Evolutionary conservation across 139 green algal species (phyloP).

Genomic region (Chlamydomonas sphaeroides): DNA sequence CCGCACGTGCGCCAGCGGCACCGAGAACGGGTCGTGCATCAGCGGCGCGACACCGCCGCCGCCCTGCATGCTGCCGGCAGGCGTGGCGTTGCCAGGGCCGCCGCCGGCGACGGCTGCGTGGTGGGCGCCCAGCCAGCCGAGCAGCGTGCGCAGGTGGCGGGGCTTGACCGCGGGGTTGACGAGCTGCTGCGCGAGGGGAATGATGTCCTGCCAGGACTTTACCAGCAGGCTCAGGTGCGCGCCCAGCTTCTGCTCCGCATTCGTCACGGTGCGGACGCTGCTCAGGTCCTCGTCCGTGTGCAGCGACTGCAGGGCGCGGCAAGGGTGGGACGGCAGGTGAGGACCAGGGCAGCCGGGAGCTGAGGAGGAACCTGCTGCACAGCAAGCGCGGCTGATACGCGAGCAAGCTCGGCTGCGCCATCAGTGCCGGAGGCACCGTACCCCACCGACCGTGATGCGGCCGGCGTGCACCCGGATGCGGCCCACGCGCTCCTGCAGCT

Average conservation of each 20-base stretch:
- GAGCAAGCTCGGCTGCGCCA: too few species aligned
- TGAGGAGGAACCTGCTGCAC: too few species aligned
- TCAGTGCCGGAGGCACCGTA: not conserved
- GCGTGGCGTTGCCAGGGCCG: too few species aligned
- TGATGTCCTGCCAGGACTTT: slow-evolving; percentile 54
- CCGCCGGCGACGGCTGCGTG: slow-evolving; percentile 2
- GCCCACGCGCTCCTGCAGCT: slow-evolving; percentile 37
- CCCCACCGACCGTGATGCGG: slow-evolving; percentile 25
- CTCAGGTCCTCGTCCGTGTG: slow-evolving; percentile 47
- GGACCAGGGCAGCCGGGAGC: too few species aligned
- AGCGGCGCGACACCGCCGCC: not conserved
- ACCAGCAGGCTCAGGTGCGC: slow-evolving; percentile 46
- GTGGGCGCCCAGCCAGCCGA: slow-evolving; percentile 43
- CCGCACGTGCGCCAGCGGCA: slow-evolving; percentile 27
- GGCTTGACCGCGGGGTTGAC: slow-evolving; percentile 40
- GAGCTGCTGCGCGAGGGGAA: slow-evolving; percentile 44
- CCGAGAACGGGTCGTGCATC: slow-evolving; percentile 4
- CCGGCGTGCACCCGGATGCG: slow-evolving; percentile 6
- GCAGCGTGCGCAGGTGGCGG: slow-evolving; percentile 48
- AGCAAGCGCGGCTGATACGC: too few species aligned
- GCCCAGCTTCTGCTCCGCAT: slow-evolving; percentile 49
- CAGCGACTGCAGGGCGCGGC: not conserved
- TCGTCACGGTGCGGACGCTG: slow-evolving; percentile 41
- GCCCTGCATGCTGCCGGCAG: not conserved
- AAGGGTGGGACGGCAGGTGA: too few species aligned